Percentiles rank a stretch among this genome's conserved stretches.
Evolutionary conservation across 2,329 filamentous ascomycete species (phyloP).

Genomic region (Eutypa lata): DNA sequence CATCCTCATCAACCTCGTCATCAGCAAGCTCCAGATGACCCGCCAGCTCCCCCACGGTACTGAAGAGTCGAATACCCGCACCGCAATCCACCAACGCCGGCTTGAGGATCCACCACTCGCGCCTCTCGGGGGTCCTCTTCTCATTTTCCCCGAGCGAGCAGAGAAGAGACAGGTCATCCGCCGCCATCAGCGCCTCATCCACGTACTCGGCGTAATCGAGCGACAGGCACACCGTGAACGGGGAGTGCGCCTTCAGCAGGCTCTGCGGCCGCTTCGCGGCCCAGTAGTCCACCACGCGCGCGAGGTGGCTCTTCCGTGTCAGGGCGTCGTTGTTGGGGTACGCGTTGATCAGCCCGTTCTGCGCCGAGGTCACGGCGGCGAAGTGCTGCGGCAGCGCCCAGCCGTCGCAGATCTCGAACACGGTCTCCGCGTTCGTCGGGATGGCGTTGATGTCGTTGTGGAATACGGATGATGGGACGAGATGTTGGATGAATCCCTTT

Average conservation of each 20-base stretch:
- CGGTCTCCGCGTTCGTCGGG: constrained; percentile 16
- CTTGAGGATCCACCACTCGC: constrained; percentile 39
- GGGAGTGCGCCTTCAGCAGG: constrained; percentile 26
- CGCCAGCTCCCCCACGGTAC: constrained; percentile 33
- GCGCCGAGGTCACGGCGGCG: constrained; percentile 25
- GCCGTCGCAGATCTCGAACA: constrained; percentile 34
- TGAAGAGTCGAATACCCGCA: constrained; percentile 35
- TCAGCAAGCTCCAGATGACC: constrained; percentile 33
- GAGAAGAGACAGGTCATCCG: constrained; percentile 32
- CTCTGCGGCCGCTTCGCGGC: constrained; percentile 31
- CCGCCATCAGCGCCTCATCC: constrained; percentile 33
- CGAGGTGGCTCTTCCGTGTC: constrained; percentile 34
- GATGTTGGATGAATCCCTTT: constrained; percentile 23
- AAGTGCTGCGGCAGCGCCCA: constrained; percentile 34
- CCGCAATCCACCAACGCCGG: constrained; percentile 37
- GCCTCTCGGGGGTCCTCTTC: constrained; percentile 18
- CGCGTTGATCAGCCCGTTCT: constrained; percentile 32
- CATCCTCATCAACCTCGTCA: constrained; percentile 25
- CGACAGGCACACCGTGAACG: constrained; percentile 30
- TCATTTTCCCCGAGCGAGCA: constrained; percentile 34
- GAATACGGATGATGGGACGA: constrained; percentile 26
- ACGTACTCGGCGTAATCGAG: constrained; percentile 38
- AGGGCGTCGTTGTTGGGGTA: constrained; percentile 38
- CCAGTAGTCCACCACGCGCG: constrained; percentile 33
- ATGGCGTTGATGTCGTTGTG: constrained; percentile 25